phyloP scores from a whole-genome alignment of 495 filamentous ascomycete species.

The Annulohypoxylon moriforme region DNA sequence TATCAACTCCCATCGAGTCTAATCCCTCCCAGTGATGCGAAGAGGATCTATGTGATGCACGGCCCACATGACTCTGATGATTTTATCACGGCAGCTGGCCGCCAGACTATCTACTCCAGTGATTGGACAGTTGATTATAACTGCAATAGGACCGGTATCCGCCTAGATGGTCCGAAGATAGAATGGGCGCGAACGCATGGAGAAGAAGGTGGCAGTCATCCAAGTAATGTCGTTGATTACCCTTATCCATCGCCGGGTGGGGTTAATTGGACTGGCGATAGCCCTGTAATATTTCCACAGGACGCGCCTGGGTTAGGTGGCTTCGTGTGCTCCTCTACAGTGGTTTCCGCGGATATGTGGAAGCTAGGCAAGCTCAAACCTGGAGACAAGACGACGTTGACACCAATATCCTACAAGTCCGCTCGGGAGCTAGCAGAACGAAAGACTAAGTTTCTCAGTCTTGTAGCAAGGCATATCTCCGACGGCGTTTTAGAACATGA shows the following conservation, averaged over 20 bases:
- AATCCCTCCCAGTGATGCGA: conserved; percentile 46
- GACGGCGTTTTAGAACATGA: not conserved
- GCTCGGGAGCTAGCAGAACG: conserved; percentile 22
- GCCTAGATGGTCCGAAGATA: conserved; percentile 65
- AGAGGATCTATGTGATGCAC: conserved; percentile 65
- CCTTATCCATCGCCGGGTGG: conserved; percentile 64
- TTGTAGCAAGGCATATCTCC: conserved; percentile 10
- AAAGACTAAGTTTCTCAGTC: conserved; percentile 6
- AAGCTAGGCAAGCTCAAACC: conserved; percentile 70
- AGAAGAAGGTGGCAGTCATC: conserved; percentile 70
- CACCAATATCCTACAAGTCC: conserved; percentile 25
- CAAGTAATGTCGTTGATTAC: conserved; percentile 69
- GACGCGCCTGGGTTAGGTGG: conserved; percentile 71
- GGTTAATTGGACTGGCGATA: conserved; percentile 69
- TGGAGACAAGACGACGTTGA: conserved; percentile 64
- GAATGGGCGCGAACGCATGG: conserved; percentile 68
- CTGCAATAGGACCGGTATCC: conserved; percentile 66
- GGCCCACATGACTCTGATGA: conserved; percentile 68
- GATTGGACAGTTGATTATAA: conserved; percentile 70
- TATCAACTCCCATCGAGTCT: conserved; percentile 35
- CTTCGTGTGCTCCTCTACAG: conserved; percentile 65
- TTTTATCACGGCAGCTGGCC: conserved; percentile 62
- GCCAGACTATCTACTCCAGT: conserved; percentile 66
- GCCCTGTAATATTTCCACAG: conserved; percentile 67
- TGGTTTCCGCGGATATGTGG: conserved; percentile 67